A percentile compares a stretch with the other conserved stretches of the same genome.
These are phyloP conservation scores for Arctium lappa DNA, from an alignment of 129 eudicot genomes.

Conservation along the genomic window DNA sequence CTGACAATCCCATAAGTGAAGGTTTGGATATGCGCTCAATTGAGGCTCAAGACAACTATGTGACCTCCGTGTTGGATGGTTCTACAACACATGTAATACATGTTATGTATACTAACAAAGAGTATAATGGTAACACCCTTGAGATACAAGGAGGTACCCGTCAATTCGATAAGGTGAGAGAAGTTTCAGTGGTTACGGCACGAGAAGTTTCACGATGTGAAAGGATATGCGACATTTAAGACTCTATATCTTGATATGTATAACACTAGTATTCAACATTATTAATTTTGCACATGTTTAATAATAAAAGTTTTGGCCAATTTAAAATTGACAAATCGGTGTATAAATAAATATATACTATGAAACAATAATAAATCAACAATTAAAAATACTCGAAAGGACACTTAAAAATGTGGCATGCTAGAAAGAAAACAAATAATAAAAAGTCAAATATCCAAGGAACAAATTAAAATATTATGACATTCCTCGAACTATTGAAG, in stretches of 20 bases:
- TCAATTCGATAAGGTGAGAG: slow-evolving; percentile 23
- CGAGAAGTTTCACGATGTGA: slow-evolving; percentile 12
- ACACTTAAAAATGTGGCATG: background rate
- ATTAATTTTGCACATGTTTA: background rate
- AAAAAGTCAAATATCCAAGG: background rate
- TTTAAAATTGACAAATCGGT: background rate
- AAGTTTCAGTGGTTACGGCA: slow-evolving; percentile 24
- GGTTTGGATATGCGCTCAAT: slow-evolving; percentile 14
- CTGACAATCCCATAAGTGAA: slow-evolving; percentile 23
- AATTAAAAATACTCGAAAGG: background rate
- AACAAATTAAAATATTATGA: background rate
- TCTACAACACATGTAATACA: slow-evolving; percentile 9
- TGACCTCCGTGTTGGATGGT: slow-evolving; percentile 25
- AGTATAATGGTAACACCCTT: slow-evolving; percentile 20
- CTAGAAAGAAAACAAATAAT: background rate
- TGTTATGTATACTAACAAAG: slow-evolving; percentile 2
- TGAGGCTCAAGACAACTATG: slow-evolving; percentile 20
- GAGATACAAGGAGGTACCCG: slow-evolving; percentile 20
- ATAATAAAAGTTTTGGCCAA: background rate
- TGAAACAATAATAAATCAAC: background rate
- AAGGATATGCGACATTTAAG: slow-evolving; percentile 14
- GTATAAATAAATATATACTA: background rate
- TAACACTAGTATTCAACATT: slow-evolving; percentile 14
- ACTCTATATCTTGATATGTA: slow-evolving; percentile 12
- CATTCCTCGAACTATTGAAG: background rate